Evolutionary conservation across 2,329 filamentous ascomycete species (phyloP), one percentile per base, ranked within the genome.

Genomic region (Dothideomycetidae sp.): DNA sequence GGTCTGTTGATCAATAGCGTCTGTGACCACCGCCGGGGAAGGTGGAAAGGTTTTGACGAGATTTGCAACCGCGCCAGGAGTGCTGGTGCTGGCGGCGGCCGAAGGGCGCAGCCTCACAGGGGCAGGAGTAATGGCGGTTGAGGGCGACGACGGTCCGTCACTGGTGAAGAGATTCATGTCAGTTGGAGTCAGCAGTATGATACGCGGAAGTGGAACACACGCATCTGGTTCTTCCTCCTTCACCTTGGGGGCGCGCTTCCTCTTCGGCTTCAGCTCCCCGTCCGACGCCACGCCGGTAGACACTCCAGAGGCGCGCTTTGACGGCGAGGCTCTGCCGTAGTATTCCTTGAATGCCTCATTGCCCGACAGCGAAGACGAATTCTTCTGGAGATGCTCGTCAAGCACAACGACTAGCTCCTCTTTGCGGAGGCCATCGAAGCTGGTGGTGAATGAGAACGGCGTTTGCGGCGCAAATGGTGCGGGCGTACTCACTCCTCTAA

Each of bases 21-120:
- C 67, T 28, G 78, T 81, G 23, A 93, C 76, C 43, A 80, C 75
- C 29, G 81, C 77, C 4, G 85, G 85, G 2, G 83, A 85, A 5
- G 83, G 75, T 14, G 83, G 83, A 36, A 92, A 66, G n/a, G 77
- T 23, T 19, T 30, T 36, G 29, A 29, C 46, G 45, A 21, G 48
- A 44, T 31, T 37, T 39, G 21, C 44, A 37, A 31, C 43, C 45
- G 36, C 41, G 32, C 30, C 34, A 33, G 35, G 46, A 10, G 47
- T 37, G 14, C 40, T 33, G 21, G 21, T 7, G n/a, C n/a, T n/a
- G n/a, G n/a, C n/a, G n/a, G n/a, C n/a, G 19, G 43, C 48, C 7
- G 49, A 48, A 15, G 50, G 50, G 39, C 48, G 48, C 10, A 12
- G 28, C 10, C 21, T 46, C 21, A 55, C 41, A 33, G 57, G 44